These are phyloP conservation scores for Boletus sp. DNA, from an alignment of 768 basidiomycete species.

Conservation along the genomic window DNA sequence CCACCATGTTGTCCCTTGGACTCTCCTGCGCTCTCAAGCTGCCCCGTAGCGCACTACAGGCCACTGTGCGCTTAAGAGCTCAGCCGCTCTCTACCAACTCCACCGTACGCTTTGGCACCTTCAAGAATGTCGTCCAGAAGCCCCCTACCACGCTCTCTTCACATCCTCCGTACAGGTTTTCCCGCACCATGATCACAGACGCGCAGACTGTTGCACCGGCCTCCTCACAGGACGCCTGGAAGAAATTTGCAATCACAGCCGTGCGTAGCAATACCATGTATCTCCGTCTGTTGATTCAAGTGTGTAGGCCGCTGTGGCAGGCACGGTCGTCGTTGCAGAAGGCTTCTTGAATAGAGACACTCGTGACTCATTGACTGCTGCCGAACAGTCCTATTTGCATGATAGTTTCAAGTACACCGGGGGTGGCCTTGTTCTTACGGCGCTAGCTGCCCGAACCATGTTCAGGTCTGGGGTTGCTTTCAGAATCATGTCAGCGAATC, in stretches of 20 bases:
- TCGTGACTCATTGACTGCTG: conserved; percentile 56
- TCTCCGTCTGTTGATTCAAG: background rate
- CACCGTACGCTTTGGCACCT: conserved; percentile 1
- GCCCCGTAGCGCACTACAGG: conserved; percentile 20
- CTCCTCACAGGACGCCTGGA: conserved; percentile 45
- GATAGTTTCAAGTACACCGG: conserved; percentile 83
- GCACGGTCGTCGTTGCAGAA: conserved; percentile 60
- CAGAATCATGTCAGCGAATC: conserved; percentile 79
- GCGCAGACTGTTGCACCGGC: conserved; percentile 33
- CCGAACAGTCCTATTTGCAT: conserved; percentile 69
- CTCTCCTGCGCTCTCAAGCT: conserved; percentile 8
- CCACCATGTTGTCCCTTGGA: conserved; percentile 17
- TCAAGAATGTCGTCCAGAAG: conserved; percentile 30
- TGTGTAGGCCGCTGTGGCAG: conserved; percentile 65
- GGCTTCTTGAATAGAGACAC: conserved; percentile 76
- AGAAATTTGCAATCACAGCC: conserved; percentile 49
- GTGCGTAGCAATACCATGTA: conserved; percentile 33
- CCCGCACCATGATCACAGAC: conserved; percentile 52
- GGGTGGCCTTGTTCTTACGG: conserved; percentile 72
- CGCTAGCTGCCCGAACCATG: conserved; percentile 73
- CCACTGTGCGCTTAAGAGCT: conserved; percentile 15
- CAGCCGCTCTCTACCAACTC: conserved; percentile 26
- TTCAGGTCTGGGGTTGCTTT: conserved; percentile 66
- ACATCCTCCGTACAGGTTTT: conserved; percentile 25
- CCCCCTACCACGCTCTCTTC: conserved; percentile 23